Conservation (phyloP, 2,329 filamentous ascomycete genomes). For the Canariomyces notabilis region DNA sequence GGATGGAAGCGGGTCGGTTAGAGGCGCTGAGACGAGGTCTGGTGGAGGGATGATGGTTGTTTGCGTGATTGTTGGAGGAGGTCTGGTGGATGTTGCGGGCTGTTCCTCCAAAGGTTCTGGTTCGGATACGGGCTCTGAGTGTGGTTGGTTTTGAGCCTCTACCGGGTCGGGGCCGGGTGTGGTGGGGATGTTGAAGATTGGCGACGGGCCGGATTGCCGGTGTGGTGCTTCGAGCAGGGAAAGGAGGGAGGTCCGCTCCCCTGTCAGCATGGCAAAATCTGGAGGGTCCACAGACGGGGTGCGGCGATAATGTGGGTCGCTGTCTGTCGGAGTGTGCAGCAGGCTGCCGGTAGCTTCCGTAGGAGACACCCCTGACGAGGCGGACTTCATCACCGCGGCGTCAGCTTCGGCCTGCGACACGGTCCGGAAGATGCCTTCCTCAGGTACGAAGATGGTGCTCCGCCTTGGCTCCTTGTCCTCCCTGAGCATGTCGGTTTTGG, state of each 20-base stretch:
- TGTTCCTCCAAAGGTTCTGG: too few relatives aligned
- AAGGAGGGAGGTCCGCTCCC: constrained; percentile 53
- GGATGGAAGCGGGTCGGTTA: constrained; percentile 16
- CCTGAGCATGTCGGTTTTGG: constrained; percentile 29
- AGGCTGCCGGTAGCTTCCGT: constrained; percentile 20
- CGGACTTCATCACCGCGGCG: constrained; percentile 32
- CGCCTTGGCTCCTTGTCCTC: constrained; percentile 37
- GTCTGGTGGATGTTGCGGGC: too few relatives aligned
- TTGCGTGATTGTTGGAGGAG: background rate
- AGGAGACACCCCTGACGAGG: constrained; percentile 2
- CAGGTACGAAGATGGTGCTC: constrained; percentile 55
- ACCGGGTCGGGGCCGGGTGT: constrained; percentile 33
- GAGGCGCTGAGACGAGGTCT: constrained; percentile 1
- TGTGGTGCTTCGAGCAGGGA: constrained; percentile 57
- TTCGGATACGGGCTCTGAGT: background rate
- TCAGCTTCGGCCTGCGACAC: constrained; percentile 51
- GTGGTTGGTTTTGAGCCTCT: constrained; percentile 13
- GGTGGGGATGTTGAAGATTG: constrained; percentile 38
- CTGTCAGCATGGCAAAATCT: constrained; percentile 48
- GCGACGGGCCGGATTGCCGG: constrained; percentile 33
- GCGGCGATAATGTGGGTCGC: constrained; percentile 45
- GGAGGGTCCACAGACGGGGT: constrained; percentile 61
- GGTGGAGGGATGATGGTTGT: constrained; percentile 1
- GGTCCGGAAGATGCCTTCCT: constrained; percentile 59
- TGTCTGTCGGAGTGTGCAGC: constrained; percentile 31